Evolutionary conservation across 2,329 filamentous ascomycete species (phyloP), one percentile per base, ranked within the genome.

Genomic region (Fusarium sp.): DNA sequence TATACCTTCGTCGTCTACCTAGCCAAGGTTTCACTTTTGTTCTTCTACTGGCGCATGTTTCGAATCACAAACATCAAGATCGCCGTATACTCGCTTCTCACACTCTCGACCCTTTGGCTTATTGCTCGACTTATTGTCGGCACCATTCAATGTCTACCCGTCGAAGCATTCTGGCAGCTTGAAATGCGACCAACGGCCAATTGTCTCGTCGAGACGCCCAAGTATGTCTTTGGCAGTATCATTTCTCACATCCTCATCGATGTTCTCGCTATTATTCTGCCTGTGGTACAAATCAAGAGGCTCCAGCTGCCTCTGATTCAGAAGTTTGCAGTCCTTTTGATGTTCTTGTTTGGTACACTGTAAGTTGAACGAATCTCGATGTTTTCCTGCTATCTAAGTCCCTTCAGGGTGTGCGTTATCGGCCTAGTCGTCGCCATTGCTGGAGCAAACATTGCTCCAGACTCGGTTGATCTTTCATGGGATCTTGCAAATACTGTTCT

Each of bases 401-500:
- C 2, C 0, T 37, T 0, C 5, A 37, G 34, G 18, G 10, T 37
- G 5, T 37, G 34, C 3, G 18, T 37, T 1, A 12, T 37, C 5
- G 34, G 34, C 3, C 18, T 37, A 12, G 34, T 37, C 0, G 34
- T 37, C 18, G 34, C 34, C 1, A 37, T 37, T 4, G 34, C 34
- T 6, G 34, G 34, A 1, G 34, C 34, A 12, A 37, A 37, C 2
- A 37, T 37, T 1, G 34, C 34, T 7, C 1, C 34, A 2, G 34
- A n/a, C 10, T 37, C 34, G 0, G 34, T 37, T 7, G 34, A 37
- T 12, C 34, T 37, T 37, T 37, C 34, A n/a, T 37, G 34, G 34
- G 34, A 37, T 11, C 34, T 37, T 4, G 18, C 1, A 1, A 3
- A 37, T 7, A n/a, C 34, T 0, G 3, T 37, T 4, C 7, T 37